Conservation (phyloP, 257 asterid species). For the Osmanthus fragrans region DNA sequence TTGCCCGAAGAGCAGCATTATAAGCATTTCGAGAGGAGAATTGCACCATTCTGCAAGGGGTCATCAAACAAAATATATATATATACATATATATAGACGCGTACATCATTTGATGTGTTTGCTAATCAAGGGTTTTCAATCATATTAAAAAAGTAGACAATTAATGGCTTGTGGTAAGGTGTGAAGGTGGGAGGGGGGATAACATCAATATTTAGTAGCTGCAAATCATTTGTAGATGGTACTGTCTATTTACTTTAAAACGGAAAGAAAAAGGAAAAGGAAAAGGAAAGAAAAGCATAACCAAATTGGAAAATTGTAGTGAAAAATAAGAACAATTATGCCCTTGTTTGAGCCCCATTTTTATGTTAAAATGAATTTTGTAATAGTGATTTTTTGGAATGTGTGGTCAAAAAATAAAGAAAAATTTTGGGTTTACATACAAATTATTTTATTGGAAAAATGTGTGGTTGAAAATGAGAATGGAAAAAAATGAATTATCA, state of each 20-base stretch:
- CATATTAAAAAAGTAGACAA: background rate
- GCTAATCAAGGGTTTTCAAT: background rate
- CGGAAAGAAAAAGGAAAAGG: no score
- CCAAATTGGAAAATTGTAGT: background rate
- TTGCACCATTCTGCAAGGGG: constrained; percentile 58
- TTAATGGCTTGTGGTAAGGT: background rate
- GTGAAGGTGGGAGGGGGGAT: background rate
- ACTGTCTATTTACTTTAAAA: background rate
- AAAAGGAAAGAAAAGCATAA: background rate
- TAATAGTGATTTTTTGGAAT: no score
- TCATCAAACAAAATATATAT: background rate
- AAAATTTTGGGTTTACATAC: no score
- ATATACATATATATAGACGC: no score
- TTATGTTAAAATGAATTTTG: no score
- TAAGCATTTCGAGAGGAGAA: constrained; percentile 52
- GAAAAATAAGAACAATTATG: background rate
- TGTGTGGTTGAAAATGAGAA: no score
- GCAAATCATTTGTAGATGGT: background rate
- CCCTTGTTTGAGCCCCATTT: no score
- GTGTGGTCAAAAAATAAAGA: no score
- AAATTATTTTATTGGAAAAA: no score
- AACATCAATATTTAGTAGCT: background rate
- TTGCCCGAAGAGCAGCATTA: constrained; percentile 45
- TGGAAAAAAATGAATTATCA: no score
- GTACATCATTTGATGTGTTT: background rate